phyloP scores from a whole-genome alignment of 768 basidiomycete genomes.

The Pulveroboletus frians region DNA sequence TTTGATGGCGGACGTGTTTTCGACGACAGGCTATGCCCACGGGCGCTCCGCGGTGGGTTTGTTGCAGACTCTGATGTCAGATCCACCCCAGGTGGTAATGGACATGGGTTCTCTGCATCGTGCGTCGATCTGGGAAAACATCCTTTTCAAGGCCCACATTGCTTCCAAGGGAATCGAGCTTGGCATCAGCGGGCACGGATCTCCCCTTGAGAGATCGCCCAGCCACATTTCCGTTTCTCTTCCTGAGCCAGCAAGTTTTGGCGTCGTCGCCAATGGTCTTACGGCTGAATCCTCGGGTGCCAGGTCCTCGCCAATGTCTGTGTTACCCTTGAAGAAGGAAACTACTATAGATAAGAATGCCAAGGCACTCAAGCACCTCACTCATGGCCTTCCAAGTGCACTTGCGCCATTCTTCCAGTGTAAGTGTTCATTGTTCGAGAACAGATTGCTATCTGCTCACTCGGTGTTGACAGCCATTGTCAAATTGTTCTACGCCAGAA shows the following conservation, averaged over 20 bases:
- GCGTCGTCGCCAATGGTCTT: conserved; percentile 29
- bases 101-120: conserved; percentile 80
- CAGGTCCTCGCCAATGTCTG: conserved; percentile 20
- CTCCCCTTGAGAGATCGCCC: conserved; percentile 47
- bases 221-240: conserved; percentile 40
- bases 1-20: conserved; percentile 82
- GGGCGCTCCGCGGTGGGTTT: conserved; percentile 70
- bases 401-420: conserved; percentile 86
- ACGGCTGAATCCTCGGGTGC: conserved; percentile 20
- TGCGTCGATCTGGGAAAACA: conserved; percentile 82
- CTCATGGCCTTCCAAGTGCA: conserved; percentile 68
- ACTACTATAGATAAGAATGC: conserved; percentile 59
- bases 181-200: conserved; percentile 37
- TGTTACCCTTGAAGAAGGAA: conserved; percentile 35
- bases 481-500: conserved; percentile 78
- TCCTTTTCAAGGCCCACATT: conserved; percentile 61
- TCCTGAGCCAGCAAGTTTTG: conserved; percentile 34
- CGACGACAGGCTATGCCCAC: conserved; percentile 76
- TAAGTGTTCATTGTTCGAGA: conserved; percentile 30
- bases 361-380: conserved; percentile 72
- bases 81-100: conserved; percentile 55
- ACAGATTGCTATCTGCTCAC: conserved; percentile 9
- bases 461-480: conserved; percentile 56
- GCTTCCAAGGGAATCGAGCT: conserved; percentile 50
- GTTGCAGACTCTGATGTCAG: conserved; percentile 68